Evolutionary conservation across 2,329 filamentous ascomycete species (phyloP).

Genomic region (Decorospora gaudefroyi): DNA sequence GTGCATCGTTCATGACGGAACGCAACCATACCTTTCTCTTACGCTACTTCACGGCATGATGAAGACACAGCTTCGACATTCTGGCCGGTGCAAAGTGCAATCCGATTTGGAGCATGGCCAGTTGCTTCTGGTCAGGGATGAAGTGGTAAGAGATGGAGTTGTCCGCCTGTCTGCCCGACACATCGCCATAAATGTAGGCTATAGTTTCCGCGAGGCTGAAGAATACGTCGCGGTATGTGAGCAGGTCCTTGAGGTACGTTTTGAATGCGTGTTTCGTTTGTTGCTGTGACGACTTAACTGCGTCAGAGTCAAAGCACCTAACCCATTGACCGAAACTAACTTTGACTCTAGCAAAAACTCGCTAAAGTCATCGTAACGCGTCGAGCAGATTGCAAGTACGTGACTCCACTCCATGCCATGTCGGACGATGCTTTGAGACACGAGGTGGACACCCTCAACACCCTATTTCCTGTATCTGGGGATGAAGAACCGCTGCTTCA

Average conservation of each 20-base stretch:
- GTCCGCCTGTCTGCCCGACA: no score
- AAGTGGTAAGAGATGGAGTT: background rate
- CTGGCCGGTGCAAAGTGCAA: conserved; percentile 8
- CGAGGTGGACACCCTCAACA: conserved; percentile 9
- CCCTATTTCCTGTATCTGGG: conserved; percentile 6
- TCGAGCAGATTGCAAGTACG: conserved; percentile 4
- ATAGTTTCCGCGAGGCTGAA: conserved; percentile 14
- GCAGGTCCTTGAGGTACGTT: conserved; percentile 11
- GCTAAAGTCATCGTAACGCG: conserved; percentile 10
- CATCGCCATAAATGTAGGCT: conserved; percentile 7
- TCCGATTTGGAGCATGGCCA: conserved; percentile 15
- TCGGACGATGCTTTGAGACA: conserved; percentile 1
- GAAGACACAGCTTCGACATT: conserved; percentile 3
- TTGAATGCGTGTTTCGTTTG: no score
- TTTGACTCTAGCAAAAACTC: conserved; percentile 3
- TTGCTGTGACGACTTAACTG: background rate
- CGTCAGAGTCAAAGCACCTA: no score
- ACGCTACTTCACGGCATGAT: conserved; percentile 7
- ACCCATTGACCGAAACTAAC: background rate
- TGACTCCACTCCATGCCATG: background rate
- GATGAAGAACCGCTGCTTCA: conserved; percentile 1
- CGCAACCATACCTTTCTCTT: conserved; percentile 9
- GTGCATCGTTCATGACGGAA: conserved; percentile 21
- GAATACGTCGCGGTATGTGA: conserved; percentile 11
- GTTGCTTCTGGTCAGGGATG: conserved; percentile 12